Evolutionary conservation across 129 eudicot genomes (phyloP), one percentile per base, ranked within the genome.

Genomic region (Helianthus tuberosus): DNA sequence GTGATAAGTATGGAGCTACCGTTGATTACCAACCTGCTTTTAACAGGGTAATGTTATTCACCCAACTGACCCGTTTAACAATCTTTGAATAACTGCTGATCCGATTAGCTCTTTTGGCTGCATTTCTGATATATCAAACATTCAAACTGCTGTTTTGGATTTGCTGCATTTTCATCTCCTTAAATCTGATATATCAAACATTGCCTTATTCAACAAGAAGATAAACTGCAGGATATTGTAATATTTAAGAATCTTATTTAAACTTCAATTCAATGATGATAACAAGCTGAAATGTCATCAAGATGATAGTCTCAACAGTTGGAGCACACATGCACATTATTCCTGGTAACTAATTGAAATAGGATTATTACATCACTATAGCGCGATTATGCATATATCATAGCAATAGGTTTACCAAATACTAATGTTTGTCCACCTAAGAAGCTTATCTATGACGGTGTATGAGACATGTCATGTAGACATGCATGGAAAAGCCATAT

Each of bases 391-490:
- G 29, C 23, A 20, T 20, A 20, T 20, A 20, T 0, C 23, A 20
- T 20, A 20, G 23, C 23, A 20, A 20, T 20, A 20, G 23, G 23
- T 20, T 20, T 20, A 20, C 23, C 52, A 49, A 54, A n/a, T 54
- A 6, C 27, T 5, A 8, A n/a, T 12, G 32, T 44, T 54, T 66
- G 35, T 61, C 51, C 15, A 65, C 27, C 23, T 20, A 20, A 20
- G 23, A 20, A 20, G 23, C 15, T 14, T 75, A 90, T 97, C 96
- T 86, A 48, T 81, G 86, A 27, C 93, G 93, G 27, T 86, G 89
- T 81, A 83, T 75, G 81, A 94, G 48, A 58, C 96, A 90, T 68
- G 98, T 89, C 98, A 93, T 90, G 32, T 86, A 88, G 13, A 94
- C 93, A 97, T 94, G 89, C 77, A 69, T 39, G 70, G n/a, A 71